Evolutionary conservation across 2,329 filamentous ascomycete species (phyloP).

Genomic region (Zasmidium citrigriseum): DNA sequence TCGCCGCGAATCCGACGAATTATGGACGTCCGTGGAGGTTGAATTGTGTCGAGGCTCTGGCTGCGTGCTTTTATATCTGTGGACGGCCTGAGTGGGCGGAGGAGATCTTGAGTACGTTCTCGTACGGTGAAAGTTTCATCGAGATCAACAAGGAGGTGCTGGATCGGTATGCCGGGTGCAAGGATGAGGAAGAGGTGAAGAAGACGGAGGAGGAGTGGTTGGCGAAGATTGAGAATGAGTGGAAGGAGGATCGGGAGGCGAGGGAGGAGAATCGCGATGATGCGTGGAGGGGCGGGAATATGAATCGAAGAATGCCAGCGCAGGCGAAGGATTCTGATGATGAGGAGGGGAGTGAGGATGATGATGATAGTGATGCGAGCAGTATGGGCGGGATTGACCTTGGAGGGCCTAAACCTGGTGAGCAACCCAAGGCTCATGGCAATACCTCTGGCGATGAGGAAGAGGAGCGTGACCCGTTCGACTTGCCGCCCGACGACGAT

Average conservation of each 20-base stretch:
- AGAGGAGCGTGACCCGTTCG: slow-evolving; percentile 66
- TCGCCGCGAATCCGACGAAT: slow-evolving; percentile 95
- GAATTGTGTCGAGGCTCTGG: slow-evolving; percentile 94
- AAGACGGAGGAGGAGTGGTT: slow-evolving; percentile 85
- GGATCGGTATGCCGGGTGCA: slow-evolving; percentile 80
- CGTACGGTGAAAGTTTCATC: slow-evolving; percentile 84
- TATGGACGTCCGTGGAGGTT: slow-evolving; percentile 94
- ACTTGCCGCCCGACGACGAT: slow-evolving; percentile 72
- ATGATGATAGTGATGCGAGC: slow-evolving; percentile 42
- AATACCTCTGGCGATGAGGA: slow-evolving; percentile 49
- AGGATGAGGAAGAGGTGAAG: slow-evolving; percentile 79
- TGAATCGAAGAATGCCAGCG: slow-evolving; percentile 64
- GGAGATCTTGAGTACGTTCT: slow-evolving; percentile 78
- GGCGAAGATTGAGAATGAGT: slow-evolving; percentile 85
- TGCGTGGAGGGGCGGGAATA: slow-evolving; percentile 88
- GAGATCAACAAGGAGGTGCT: slow-evolving; percentile 85
- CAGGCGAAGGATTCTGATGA: slow-evolving; percentile 55
- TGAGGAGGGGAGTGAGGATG: slow-evolving; percentile 42
- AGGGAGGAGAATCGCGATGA: slow-evolving; percentile 64
- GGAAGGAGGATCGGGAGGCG: slow-evolving; percentile 72
- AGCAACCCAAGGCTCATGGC: slow-evolving; percentile 43
- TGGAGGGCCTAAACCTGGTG: slow-evolving; percentile 51
- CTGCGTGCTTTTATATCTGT: slow-evolving; percentile 90
- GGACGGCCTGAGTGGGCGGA: slow-evolving; percentile 89
- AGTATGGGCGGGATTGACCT: slow-evolving; percentile 38